phyloP scores from a whole-genome alignment of 352 stramenopile species.

The Pseudoperonospora humuli region DNA sequence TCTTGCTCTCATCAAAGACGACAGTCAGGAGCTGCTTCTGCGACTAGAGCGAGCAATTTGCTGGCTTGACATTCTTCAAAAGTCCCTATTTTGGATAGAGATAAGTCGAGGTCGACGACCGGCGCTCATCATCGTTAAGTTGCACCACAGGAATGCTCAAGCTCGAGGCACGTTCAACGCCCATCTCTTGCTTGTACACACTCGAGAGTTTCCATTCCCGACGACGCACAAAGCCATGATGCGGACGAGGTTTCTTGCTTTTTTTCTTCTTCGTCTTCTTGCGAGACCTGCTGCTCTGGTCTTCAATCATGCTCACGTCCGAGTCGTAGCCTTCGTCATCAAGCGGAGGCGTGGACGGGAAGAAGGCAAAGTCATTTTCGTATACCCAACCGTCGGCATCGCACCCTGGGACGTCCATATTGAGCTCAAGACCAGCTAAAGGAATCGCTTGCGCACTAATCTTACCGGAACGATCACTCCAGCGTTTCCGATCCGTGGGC shows the following conservation, averaged over 20 bases:
- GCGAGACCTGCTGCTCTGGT: constrained; percentile 16
- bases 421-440: constrained; percentile 54
- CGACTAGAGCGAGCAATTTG: too few species aligned
- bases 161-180: constrained; percentile 20
- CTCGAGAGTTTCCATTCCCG: constrained; percentile 66
- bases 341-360: constrained; percentile 39
- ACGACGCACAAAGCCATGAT: constrained; percentile 64
- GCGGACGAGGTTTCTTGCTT: constrained; percentile 33
- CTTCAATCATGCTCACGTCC: constrained; percentile 10
- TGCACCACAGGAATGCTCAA: constrained; percentile 34
- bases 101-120: too few species aligned
- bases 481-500: constrained; percentile 71
- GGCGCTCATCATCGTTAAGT: constrained; percentile 27
- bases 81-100: too few species aligned
- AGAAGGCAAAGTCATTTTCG: constrained; percentile 78
- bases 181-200: constrained; percentile 40
- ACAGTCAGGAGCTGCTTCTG: too few species aligned
- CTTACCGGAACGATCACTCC: constrained; percentile 76
- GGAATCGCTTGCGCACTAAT: constrained; percentile 66
- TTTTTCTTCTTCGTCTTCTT: constrained; percentile 39
- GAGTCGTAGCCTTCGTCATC: constrained; percentile 25
- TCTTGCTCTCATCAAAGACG: too few species aligned
- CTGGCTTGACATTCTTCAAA: too few species aligned
- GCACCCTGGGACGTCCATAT: constrained; percentile 46
- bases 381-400: constrained; percentile 83